A percentile compares a stretch with the other conserved stretches of the same genome.
These are phyloP conservation scores for Cyberlindnera amylophila DNA, from an alignment of 805 yeast species.

Conservation along the genomic window DNA sequence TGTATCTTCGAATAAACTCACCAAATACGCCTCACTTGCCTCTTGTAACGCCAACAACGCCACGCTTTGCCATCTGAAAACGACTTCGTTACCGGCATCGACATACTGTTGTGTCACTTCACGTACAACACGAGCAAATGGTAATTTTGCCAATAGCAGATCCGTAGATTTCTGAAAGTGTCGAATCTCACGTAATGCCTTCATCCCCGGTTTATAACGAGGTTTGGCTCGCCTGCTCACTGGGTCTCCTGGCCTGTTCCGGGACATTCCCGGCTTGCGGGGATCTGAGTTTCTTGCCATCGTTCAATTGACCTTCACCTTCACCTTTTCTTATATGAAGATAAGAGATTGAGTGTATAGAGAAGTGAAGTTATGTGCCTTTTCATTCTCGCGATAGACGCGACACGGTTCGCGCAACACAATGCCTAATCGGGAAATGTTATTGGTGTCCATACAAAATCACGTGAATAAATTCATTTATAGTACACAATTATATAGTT, in stretches of 20 bases:
- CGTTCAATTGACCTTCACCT: no score
- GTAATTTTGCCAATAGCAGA: constrained; percentile 62
- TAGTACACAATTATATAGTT: no score
- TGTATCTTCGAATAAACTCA: constrained; percentile 72
- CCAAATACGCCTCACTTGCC: constrained; percentile 74
- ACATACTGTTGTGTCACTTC: constrained; percentile 59
- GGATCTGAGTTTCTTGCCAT: neutral
- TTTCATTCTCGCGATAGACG: no score
- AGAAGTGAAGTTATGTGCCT: no score
- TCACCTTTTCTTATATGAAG: no score
- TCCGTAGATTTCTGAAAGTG: constrained; percentile 67
- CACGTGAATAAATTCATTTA: no score
- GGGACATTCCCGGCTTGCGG: constrained; percentile 2
- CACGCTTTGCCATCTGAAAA: constrained; percentile 73
- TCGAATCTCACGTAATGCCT: constrained; percentile 65
- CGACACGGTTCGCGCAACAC: no score
- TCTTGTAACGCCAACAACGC: constrained; percentile 78
- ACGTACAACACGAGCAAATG: constrained; percentile 72
- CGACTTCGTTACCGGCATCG: constrained; percentile 49
- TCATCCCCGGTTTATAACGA: constrained; percentile 58
- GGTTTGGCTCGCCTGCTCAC: constrained; percentile 4
- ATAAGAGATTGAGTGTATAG: no score
- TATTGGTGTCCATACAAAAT: no score
- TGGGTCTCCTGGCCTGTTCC: constrained; percentile 15
- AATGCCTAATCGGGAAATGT: no score